Evolutionary conservation across 441 rosid species (phyloP).

Genomic region (Populus hybrid): DNA sequence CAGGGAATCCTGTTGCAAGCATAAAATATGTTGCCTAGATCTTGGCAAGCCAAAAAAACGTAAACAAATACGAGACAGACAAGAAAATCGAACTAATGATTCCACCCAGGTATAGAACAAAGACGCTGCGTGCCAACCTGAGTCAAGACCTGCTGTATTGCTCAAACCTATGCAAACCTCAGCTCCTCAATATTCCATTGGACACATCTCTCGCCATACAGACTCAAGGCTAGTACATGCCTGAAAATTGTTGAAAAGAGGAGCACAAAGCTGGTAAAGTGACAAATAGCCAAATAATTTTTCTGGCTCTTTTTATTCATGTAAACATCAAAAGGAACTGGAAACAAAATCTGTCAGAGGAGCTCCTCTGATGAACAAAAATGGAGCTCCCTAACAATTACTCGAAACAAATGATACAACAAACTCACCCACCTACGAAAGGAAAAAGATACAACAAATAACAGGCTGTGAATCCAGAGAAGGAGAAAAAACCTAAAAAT

Average conservation of each 20-base stretch:
- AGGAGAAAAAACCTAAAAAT: neutral
- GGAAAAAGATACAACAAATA: neutral
- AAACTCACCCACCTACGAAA: neutral
- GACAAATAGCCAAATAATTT: neutral
- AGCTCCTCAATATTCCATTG: neutral
- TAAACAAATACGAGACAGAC: too few species aligned
- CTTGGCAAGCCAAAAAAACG: too few species aligned
- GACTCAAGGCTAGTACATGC: neutral
- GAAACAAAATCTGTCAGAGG: neutral
- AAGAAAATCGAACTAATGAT: too few species aligned
- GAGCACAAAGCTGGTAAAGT: neutral
- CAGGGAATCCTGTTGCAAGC: too few species aligned
- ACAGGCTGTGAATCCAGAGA: neutral
- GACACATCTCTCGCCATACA: neutral
- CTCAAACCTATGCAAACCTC: too few species aligned
- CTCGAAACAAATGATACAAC: neutral
- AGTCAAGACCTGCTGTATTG: too few species aligned
- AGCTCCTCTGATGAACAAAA: constrained; percentile 9
- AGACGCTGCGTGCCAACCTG: too few species aligned
- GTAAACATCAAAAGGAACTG: neutral
- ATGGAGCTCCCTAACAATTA: constrained; percentile 4
- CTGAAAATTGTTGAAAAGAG: neutral
- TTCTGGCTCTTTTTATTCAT: neutral
- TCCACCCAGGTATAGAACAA: too few species aligned
- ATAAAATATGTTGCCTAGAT: too few species aligned